phyloP scores from a whole-genome alignment of 352 stramenopile species.

The Blastocystis sp. region DNA sequence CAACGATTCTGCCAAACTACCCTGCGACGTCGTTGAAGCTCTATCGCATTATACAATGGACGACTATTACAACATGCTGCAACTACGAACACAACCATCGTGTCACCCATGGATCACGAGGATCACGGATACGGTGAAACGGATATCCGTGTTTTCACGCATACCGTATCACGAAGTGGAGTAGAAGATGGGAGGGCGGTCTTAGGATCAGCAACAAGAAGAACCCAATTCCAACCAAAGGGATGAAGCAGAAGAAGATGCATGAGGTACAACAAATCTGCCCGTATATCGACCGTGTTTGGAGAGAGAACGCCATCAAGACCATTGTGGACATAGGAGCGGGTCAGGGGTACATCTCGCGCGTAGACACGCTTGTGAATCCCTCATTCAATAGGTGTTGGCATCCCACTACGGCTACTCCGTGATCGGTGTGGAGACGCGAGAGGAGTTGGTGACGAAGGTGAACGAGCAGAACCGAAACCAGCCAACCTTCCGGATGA shows the following conservation, averaged over 20 bases:
- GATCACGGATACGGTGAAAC: neutral
- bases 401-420: conserved; percentile 16
- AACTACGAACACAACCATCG: neutral
- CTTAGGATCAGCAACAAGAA: neutral
- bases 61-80: neutral
- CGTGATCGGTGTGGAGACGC: conserved; percentile 61
- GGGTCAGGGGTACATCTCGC: conserved; percentile 50
- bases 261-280: conserved; percentile 70
- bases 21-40: neutral
- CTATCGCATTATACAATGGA: neutral
- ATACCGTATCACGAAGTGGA: neutral
- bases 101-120: neutral
- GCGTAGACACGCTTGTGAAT: neutral
- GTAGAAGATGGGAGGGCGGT: neutral
- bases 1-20: neutral
- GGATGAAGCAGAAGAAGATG: conserved; percentile 55
- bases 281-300: conserved; percentile 33
- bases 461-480: conserved; percentile 31
- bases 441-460: conserved; percentile 30
- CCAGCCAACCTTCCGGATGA: conserved; percentile 20
- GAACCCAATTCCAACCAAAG: neutral
- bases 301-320: neutral
- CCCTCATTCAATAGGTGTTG: conserved; percentile 21
- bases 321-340: conserved; percentile 66
- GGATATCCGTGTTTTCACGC: conserved; percentile 32